A percentile compares a stretch with the other conserved stretches of the same genome.
Evolutionary conservation across 495 filamentous ascomycete genomes (phyloP).

Genomic region (Daldinia bambusicola): DNA sequence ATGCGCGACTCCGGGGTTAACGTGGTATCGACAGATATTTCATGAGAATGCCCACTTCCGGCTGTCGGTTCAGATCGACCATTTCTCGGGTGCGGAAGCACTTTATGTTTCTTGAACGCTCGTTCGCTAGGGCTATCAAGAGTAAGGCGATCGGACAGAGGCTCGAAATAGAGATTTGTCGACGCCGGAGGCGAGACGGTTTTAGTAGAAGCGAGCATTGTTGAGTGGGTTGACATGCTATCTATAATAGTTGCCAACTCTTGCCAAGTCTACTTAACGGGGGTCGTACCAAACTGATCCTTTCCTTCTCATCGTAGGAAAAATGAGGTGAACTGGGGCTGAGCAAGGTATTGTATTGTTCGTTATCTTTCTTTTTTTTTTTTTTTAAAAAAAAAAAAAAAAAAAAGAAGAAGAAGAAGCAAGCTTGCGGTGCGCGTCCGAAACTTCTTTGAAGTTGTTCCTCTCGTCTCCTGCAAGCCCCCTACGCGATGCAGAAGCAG

Average conservation of each 20-base stretch:
- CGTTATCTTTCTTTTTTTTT: conserved; percentile 11
- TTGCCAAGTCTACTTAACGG: conserved; percentile 28
- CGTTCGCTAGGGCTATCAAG: conserved; percentile 45
- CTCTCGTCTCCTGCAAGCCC: conserved; percentile 30
- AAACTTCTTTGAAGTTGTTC: conserved; percentile 18
- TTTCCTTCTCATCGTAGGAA: conserved; percentile 37
- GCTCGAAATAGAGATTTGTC: conserved; percentile 47
- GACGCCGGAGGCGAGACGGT: conserved; percentile 41
- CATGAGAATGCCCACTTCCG: conserved; percentile 40
- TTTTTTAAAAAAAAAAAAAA: too few relatives aligned
- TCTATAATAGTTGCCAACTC: conserved; percentile 32
- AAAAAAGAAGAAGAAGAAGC: too few relatives aligned
- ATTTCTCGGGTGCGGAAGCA: conserved; percentile 61
- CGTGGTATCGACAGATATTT: conserved; percentile 37
- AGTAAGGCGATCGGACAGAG: conserved; percentile 36
- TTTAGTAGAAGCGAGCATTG: conserved; percentile 44
- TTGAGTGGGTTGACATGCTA: conserved; percentile 30
- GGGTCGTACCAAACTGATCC: conserved; percentile 31
- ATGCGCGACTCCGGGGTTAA: conserved; percentile 39
- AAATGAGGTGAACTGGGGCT: conserved; percentile 14
- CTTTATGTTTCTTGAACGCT: conserved; percentile 66
- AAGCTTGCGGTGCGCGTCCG: conserved; percentile 19
- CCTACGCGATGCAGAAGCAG: conserved; percentile 39
- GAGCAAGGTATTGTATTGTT: conserved; percentile 2
- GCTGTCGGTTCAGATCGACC: conserved; percentile 39